Base-by-base conservation (phyloP, 495 filamentous ascomycete genomes). In the Trichoderma virens region DNA sequence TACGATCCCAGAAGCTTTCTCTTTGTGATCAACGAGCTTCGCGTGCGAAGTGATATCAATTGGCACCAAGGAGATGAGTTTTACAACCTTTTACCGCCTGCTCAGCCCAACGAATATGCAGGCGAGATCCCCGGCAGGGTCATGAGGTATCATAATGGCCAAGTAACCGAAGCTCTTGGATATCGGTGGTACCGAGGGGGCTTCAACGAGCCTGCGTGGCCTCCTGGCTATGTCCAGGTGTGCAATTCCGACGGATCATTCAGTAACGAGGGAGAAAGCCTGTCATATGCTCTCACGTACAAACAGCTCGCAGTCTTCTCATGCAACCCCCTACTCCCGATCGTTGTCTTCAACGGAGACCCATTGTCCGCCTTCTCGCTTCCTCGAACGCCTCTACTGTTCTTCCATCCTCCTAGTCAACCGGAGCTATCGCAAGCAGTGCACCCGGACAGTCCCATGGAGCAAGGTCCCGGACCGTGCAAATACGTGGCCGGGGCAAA, bases 11-110 rank as follows among this genome's bases (percentile, higher is more conserved):
- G 16, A n/a, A 61, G 64, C 23, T 78, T 78, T 60, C 67, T 78
- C 0, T 78, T 78, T 28, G 63, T 74, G 0, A 70, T 78, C 23
- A 78, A 74, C 59, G 69, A 74, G 41, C 43, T 75, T 13, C 11
- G 0, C 25, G 11, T 56, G 11, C n/a, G 54, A 1, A 39, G 71
- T 11, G 56, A 69, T 61, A 62, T 63, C 14, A 64, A 68, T 34
- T 62, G 51, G 0, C 2, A 28, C 16, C 13, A 13, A 2, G 35
- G 41, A 28, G 62, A 69, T 23, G 31, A 65, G 34, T 76, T 70
- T 70, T 59, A 69, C 47, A 71, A 72, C 43, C 31, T 28, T 5
- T 41, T 73, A n/a, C 74, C 74, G 0, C 74, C 74, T 0, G 20
- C 45, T 3, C 7, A 9, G 9, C 23, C 67, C 0, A 20, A 7